Evolutionary conservation across 257 asterid genomes (phyloP), one percentile per base, ranked within the genome.

Genomic region (Solanum virginianum): DNA sequence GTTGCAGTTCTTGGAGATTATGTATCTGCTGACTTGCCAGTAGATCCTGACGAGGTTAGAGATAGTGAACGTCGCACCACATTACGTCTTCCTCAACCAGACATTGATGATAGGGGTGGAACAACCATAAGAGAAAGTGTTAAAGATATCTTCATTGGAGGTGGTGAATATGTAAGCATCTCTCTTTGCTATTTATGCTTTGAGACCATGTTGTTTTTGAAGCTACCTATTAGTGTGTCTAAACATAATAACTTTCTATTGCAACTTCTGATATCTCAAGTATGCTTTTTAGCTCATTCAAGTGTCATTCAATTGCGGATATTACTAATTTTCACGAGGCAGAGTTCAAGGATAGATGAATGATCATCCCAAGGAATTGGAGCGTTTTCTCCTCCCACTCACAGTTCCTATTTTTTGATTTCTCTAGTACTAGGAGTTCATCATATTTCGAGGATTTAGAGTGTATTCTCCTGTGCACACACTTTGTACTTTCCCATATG

Each of bases 1-100:
- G 93, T 95, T 87, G 92, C 98, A 68, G 98, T 97, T 59, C 97
- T 97, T 29, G 99, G 99, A 86, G 99, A 97, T 87, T 97, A 97
- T 88, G 98, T 93, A 63, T 92, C 98, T 49, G 97, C 92, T 83
- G 99, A 97, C 89, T 93, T 94, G 86, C 97, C 99, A 2, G 56
- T 94, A 60, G 99, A 97, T 87, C 99, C 99, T 43, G 98, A 97
- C 10, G 99, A 95, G 92, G 93, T 97, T 66, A 90, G 98, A 91
- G 99, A 97, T 90, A 94, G 99, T 85, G 98, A 95, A 83, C 98
- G 99, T 41, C 98, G 94, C 71, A 91, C 98, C 43, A 96, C 93
- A 86, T 75, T 92, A 85, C 98, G 98, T 39, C 97, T 97, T 85
- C 98, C 97, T 10, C 98, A 93, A 84, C 97, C 95, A 2, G 97